Evolutionary conservation across 2,329 filamentous ascomycete genomes (phyloP).

Genomic region (Hymenoscyphus albidus): DNA sequence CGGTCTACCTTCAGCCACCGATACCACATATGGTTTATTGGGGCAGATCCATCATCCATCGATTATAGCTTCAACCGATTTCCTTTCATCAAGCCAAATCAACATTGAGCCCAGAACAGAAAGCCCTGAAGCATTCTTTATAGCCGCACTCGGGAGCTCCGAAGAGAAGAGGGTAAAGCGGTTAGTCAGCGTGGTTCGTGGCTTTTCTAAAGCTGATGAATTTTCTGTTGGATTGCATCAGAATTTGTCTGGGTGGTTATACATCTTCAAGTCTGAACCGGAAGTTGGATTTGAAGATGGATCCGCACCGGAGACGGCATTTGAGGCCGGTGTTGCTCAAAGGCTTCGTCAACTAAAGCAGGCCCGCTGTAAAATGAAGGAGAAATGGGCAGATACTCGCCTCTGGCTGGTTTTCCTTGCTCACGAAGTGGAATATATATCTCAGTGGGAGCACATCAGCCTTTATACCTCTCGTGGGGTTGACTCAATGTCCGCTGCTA

Average conservation of each 20-base stretch:
- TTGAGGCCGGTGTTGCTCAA: background rate
- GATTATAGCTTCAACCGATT: slow-evolving; percentile 5
- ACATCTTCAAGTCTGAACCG: background rate
- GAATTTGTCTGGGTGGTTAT: background rate
- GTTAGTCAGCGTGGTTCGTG: slow-evolving; percentile 3
- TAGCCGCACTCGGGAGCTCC: slow-evolving; percentile 1
- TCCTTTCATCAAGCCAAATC: slow-evolving; percentile 8
- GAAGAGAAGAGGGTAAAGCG: slow-evolving; percentile 1
- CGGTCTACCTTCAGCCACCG: too few relatives aligned
- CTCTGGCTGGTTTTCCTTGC: slow-evolving; percentile 5
- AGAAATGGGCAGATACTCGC: background rate
- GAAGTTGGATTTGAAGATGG: background rate
- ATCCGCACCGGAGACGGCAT: background rate
- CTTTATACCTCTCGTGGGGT: background rate
- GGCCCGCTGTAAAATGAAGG: background rate
- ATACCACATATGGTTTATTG: too few relatives aligned
- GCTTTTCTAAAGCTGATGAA: slow-evolving; percentile 10
- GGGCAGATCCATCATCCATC: background rate
- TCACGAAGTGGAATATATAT: slow-evolving; percentile 10
- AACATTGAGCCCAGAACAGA: slow-evolving; percentile 6
- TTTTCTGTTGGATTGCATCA: background rate
- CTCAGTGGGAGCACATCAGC: background rate
- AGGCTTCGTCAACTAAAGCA: background rate
- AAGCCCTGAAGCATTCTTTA: slow-evolving; percentile 10
- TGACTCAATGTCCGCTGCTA: background rate